A percentile compares a stretch with the other conserved stretches of the same genome.
Conservation (phyloP, 306 rosid genomes). For the Ammopiptanthus mongolicus region DNA sequence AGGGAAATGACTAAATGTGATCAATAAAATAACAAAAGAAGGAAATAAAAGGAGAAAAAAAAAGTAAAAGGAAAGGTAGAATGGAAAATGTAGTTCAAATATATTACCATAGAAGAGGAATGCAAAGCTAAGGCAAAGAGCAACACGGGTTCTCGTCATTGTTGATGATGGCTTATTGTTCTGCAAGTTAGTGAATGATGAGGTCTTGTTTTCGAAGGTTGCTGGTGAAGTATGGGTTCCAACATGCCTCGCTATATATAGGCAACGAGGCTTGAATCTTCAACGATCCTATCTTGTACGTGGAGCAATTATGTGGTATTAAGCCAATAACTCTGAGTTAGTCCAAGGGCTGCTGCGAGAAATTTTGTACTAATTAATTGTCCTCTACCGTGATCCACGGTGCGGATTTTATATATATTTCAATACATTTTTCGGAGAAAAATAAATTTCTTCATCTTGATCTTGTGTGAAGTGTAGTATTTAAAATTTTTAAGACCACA, state of each 20-base stretch:
- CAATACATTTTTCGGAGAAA: background rate
- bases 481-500: no score
- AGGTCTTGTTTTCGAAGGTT: background rate
- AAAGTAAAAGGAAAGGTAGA: background rate
- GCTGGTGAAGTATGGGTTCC: background rate
- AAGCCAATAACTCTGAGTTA: no score
- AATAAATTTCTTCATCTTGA: no score
- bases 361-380: no score
- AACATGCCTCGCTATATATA: background rate
- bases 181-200: background rate
- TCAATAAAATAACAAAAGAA: no score
- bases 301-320: background rate
- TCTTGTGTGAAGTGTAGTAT: background rate
- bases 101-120: constrained; percentile 37
- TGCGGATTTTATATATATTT: no score
- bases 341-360: background rate
- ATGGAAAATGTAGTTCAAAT: background rate
- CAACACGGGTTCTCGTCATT: constrained; percentile 3
- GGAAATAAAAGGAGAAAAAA: no score
- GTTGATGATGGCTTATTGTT: background rate
- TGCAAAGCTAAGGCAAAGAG: constrained; percentile 19
- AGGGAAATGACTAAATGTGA: no score
- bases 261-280: background rate
- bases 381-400: background rate
- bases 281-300: background rate